Percentiles rank a stretch among this genome's conserved stretches.
Evolutionary conservation across 1,139 yeast genomes (phyloP).

Genomic region (Lipomyces yarrowii): DNA sequence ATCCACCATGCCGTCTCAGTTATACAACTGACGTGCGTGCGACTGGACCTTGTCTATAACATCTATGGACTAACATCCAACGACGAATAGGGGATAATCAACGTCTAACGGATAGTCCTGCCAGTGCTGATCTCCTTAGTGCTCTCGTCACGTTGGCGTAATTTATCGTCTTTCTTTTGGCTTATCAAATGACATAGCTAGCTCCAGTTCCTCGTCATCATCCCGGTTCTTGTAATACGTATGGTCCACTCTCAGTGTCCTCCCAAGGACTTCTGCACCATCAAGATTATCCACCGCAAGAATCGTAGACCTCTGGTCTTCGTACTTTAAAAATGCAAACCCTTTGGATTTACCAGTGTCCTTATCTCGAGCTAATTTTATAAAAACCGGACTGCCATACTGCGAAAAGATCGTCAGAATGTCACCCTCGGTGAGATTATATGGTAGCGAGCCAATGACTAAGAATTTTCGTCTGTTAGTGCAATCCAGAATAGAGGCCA

Average conservation of each 20-base stretch:
- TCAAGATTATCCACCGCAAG: conserved; percentile 88
- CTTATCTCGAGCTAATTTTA: conserved; percentile 69
- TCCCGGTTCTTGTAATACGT: conserved; percentile 51
- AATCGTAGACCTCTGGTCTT: conserved; percentile 76
- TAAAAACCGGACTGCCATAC: conserved; percentile 82
- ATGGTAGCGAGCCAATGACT: conserved; percentile 72
- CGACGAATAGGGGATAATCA: no score
- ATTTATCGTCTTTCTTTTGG: not conserved
- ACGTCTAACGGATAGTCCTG: no score
- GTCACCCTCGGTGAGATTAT: conserved; percentile 70
- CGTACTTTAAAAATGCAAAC: conserved; percentile 81
- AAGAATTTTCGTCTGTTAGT: conserved; percentile 30
- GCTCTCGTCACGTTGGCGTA: not conserved
- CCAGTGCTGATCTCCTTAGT: no score
- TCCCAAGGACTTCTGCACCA: conserved; percentile 65
- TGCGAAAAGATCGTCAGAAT: conserved; percentile 80
- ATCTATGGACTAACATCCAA: no score
- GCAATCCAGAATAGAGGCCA: not conserved
- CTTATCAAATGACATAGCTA: conserved; percentile 24
- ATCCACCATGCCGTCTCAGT: no score
- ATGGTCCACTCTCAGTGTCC: conserved; percentile 72
- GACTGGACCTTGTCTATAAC: no score
- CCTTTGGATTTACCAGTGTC: conserved; percentile 73
- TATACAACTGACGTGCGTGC: no score
- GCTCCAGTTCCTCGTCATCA: conserved; percentile 29